Percentiles rank a stretch among this genome's conserved stretches.
Evolutionary conservation across 1,284 basidiomycete species (phyloP).

Genomic region (Leucoagaricus sp.): DNA sequence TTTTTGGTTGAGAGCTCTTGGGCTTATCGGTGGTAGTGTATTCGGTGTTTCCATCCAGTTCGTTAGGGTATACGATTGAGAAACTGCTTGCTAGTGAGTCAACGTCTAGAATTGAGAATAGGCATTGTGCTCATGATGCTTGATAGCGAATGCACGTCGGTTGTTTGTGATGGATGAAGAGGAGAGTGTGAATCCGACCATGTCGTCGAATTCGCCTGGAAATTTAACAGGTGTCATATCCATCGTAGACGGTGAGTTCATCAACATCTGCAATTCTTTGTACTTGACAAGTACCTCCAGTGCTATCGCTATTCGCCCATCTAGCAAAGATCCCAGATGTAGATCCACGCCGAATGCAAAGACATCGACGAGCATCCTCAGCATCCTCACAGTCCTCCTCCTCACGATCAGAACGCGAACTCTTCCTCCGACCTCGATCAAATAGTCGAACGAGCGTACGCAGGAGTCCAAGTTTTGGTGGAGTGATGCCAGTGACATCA

Average conservation of each 20-base stretch:
- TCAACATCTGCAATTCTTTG: background rate
- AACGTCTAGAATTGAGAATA: slow-evolving; percentile 29
- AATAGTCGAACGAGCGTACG: slow-evolving; percentile 54
- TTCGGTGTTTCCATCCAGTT: slow-evolving; percentile 62
- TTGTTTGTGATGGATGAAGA: slow-evolving; percentile 72
- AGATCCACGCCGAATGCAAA: slow-evolving; percentile 72
- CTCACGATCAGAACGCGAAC: slow-evolving; percentile 31
- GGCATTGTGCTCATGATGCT: slow-evolving; percentile 1
- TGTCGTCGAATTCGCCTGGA: slow-evolving; percentile 40
- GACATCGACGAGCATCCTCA: slow-evolving; percentile 73
- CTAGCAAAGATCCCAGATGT: slow-evolving; percentile 68
- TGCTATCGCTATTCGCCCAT: slow-evolving; percentile 73
- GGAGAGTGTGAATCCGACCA: slow-evolving; percentile 43
- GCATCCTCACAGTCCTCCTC: slow-evolving; percentile 49
- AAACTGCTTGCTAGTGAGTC: slow-evolving; percentile 82
- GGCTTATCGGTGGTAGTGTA: slow-evolving; percentile 51
- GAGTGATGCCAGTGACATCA: slow-evolving; percentile 1
- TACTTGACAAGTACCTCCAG: slow-evolving; percentile 33
- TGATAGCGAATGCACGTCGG: slow-evolving; percentile 69
- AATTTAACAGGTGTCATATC: slow-evolving; percentile 72
- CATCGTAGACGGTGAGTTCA: slow-evolving; percentile 70
- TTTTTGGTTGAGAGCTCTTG: background rate
- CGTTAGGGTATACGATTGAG: slow-evolving; percentile 68
- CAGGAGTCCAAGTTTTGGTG: slow-evolving; percentile 36
- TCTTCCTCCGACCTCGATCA: slow-evolving; percentile 43